Evolutionary conservation across 2,329 filamentous ascomycete species (phyloP).

Genomic region (Fusarium piperis): DNA sequence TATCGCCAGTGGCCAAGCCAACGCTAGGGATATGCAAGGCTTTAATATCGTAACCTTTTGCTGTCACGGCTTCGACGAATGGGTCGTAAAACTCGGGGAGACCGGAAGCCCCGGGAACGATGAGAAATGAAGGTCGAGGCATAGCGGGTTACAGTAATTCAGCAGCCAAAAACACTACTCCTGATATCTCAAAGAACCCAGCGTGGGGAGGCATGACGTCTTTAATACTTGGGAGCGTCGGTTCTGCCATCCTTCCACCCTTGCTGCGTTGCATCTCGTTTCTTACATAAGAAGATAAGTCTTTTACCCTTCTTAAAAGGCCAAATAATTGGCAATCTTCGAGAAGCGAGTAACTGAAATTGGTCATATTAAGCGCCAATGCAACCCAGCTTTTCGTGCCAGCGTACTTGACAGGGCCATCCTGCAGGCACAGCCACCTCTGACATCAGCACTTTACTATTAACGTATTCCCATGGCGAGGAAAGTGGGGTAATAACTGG

Average conservation of each 20-base stretch:
- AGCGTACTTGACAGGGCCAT: not conserved
- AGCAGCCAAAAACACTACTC: not conserved
- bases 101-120: conserved; percentile 7
- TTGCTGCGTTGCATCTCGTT: not conserved
- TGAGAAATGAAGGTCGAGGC: not conserved
- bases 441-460: not conserved
- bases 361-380: not conserved
- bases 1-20: not conserved
- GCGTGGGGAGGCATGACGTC: not conserved
- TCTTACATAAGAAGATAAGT: not conserved
- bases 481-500: not conserved
- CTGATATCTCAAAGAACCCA: not conserved
- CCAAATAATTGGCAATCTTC: too few species aligned
- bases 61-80: not conserved
- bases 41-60: conserved; percentile 1
- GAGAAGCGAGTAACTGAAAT: not conserved
- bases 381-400: not conserved
- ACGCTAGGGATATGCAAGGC: conserved; percentile 8
- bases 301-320: not conserved
- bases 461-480: not conserved
- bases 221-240: not conserved
- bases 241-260: not conserved
- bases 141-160: not conserved
- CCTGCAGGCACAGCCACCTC: not conserved
- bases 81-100: not conserved